Evolutionary conservation across 768 basidiomycete species (phyloP), one percentile per base, ranked within the genome.

Genomic region (Boletus insuetus): DNA sequence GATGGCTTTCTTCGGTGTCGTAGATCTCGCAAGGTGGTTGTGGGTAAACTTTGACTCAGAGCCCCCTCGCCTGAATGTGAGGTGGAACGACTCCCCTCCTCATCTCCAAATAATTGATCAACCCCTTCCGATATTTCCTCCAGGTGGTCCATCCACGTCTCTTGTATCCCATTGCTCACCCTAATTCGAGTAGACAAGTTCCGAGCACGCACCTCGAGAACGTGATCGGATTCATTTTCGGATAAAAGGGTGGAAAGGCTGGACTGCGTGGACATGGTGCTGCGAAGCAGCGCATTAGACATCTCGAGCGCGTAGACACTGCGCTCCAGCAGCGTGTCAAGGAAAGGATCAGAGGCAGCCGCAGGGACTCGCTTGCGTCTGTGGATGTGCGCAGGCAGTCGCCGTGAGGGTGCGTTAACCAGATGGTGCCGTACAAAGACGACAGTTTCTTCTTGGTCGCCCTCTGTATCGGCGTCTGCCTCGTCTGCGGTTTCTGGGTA

Each of bases 261-360:
- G 13, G 84, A 77, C 58, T 87, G 85, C 1, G 90, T 85, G 39
- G 85, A 81, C 62, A 91, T 85, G 20, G 87, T 87, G 13, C 83
- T 84, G 65, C 89, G 85, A 44, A 94, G 75, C 12, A 93, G 75
- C 3, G 84, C 79, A 54, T 93, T 93, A 6, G 91, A 93, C 78
- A 91, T 85, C 67, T 93, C 91, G 10, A 94, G 77, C 1, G 91
- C 91, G 70, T 91, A 84, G 14, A 93, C 88, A 59, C 89, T 91
- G 58, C 91, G 83, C 54, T 84, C 88, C 2, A 93, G 78, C 16
- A 93, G 75, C n/a, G 85, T 79, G 69, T 93, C 91, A 26, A 91
- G 78, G 62, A 80, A 84, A 13, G 81, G 79, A 66, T 87, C 85
- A 46, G 74, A 38, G 10, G 43, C 31, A 68, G 20, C 70, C 47